Evolutionary conservation across 345 rosid genomes (phyloP).

Genomic region (Cochlearia excelsa): DNA sequence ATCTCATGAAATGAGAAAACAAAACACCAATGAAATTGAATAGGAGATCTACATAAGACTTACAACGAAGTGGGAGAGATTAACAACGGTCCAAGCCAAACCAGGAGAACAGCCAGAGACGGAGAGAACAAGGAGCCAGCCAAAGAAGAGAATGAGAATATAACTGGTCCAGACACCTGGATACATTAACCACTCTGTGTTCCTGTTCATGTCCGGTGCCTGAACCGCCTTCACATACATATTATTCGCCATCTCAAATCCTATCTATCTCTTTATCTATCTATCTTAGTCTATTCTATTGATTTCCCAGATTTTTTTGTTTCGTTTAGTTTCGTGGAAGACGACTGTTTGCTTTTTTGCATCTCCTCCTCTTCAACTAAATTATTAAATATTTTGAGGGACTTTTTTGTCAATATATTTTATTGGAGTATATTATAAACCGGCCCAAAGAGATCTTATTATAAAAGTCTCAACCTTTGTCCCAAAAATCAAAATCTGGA

Average conservation of each 20-base stretch:
- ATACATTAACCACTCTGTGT: conserved; percentile 84
- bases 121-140: conserved; percentile 68
- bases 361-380: too few species aligned
- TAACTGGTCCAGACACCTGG: conserved; percentile 87
- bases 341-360: too few species aligned
- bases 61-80: conserved; percentile 66
- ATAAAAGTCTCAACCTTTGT: too few species aligned
- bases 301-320: too few species aligned
- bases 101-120: conserved; percentile 69
- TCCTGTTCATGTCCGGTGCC: conserved; percentile 76
- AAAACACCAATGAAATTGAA: neutral
- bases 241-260: conserved; percentile 38
- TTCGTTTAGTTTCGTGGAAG: too few species aligned
- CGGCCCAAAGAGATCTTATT: too few species aligned
- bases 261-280: too few species aligned
- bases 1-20: conserved; percentile 15
- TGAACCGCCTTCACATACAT: conserved; percentile 68
- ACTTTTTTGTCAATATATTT: too few species aligned
- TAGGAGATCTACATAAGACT: neutral
- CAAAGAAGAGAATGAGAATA: conserved; percentile 64
- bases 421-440: too few species aligned
- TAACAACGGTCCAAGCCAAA: conserved; percentile 83
- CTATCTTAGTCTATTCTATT: too few species aligned
- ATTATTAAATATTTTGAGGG: too few species aligned
- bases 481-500: conserved; percentile 18